Evolutionary conservation across 805 yeast species (phyloP).

Genomic region (Cyberlindnera meyerae): DNA sequence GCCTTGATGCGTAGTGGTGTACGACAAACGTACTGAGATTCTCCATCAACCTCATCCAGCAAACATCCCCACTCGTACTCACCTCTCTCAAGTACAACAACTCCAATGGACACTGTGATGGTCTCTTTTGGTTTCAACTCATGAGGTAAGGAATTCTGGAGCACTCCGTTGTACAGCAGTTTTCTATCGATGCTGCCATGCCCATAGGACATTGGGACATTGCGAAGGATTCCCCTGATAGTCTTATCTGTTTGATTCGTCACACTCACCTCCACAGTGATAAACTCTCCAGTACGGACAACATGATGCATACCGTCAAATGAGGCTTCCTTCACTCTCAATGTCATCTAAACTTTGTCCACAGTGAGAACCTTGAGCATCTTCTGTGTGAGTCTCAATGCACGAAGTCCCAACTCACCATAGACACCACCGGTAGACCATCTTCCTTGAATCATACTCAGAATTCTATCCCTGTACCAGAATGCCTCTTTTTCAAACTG

Average conservation of each 20-base stretch:
- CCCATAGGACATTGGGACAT: slow-evolving; percentile 42
- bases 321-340: slow-evolving; percentile 9
- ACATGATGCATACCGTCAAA: slow-evolving; percentile 29
- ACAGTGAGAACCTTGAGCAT: slow-evolving; percentile 54
- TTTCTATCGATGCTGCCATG: slow-evolving; percentile 45
- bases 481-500: slow-evolving; percentile 55
- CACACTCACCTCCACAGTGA: slow-evolving; percentile 45
- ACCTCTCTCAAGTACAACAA: slow-evolving; percentile 69
- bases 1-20: slow-evolving; percentile 33
- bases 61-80: slow-evolving; percentile 76
- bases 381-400: slow-evolving; percentile 53
- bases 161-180: slow-evolving; percentile 65
- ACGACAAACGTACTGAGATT: slow-evolving; percentile 34
- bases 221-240: slow-evolving; percentile 55
- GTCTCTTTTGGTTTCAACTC: slow-evolving; percentile 40
- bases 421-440: slow-evolving; percentile 52
- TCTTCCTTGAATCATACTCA: slow-evolving; percentile 53
- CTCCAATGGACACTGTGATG: slow-evolving; percentile 43
- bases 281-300: slow-evolving; percentile 43
- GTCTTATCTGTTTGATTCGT: slow-evolving; percentile 40
- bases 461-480: slow-evolving; percentile 73
- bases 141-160: slow-evolving; percentile 49
- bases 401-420: slow-evolving; percentile 65
- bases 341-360: slow-evolving; percentile 39
- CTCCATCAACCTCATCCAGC: slow-evolving; percentile 41